Evolutionary conservation across 1,284 basidiomycete genomes (phyloP).

Genomic region (Marasmius tenuissimus): DNA sequence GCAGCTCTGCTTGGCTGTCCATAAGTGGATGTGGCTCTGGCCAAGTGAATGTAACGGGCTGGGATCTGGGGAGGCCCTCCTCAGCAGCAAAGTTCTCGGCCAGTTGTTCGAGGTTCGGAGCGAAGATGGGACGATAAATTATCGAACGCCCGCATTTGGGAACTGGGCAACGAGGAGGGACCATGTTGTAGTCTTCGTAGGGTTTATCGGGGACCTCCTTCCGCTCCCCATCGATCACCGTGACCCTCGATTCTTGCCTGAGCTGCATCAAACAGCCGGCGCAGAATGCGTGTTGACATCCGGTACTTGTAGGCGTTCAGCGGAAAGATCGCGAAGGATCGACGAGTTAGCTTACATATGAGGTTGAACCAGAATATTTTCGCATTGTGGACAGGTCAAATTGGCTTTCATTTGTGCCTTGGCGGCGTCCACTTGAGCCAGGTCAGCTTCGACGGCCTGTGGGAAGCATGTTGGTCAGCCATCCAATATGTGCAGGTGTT

Average conservation of each 20-base stretch:
- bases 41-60: neutral
- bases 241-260: neutral
- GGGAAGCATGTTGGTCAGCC: neutral
- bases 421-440: neutral
- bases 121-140: neutral
- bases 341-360: neutral
- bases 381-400: neutral
- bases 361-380: neutral
- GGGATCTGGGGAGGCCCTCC: neutral
- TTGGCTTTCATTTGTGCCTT: neutral
- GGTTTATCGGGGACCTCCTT: neutral
- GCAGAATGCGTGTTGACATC: neutral
- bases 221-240: neutral
- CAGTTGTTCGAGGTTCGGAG: neutral
- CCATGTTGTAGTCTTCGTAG: neutral
- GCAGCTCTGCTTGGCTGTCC: neutral
- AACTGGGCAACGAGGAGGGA: neutral
- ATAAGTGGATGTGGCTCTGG: neutral
- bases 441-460: neutral
- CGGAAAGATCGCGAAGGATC: neutral
- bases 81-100: neutral
- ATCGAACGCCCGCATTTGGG: neutral
- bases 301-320: neutral
- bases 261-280: neutral
- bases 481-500: too few species aligned